Evolutionary conservation across 2,329 filamentous ascomycete genomes (phyloP).

Genomic region (Clonostachys byssicola): DNA sequence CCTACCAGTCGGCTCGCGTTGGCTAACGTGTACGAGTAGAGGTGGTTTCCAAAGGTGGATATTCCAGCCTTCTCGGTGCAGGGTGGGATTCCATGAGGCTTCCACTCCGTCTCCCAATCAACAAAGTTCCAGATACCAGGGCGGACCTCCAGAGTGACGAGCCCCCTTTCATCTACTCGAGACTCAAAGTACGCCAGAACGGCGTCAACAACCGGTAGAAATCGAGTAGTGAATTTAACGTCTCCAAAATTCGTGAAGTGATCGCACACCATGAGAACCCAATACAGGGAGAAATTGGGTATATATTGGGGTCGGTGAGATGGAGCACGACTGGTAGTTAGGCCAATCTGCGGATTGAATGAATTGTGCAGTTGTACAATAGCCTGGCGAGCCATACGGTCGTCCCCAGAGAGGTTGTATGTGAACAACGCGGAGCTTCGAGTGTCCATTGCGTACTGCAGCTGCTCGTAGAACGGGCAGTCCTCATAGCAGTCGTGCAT

Average conservation of each 20-base stretch:
- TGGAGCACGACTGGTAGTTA: conserved; percentile 23
- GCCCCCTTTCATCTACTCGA: conserved; percentile 7
- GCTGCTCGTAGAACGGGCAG: conserved; percentile 24
- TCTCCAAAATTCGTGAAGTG: conserved; percentile 27
- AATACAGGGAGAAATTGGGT: conserved; percentile 25
- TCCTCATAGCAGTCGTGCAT: conserved; percentile 20
- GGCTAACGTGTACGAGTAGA: conserved; percentile 26
- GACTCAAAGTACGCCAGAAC: conserved; percentile 21
- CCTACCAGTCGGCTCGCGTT: neutral
- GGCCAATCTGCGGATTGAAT: conserved; percentile 11
- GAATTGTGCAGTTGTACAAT: conserved; percentile 16
- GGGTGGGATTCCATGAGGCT: conserved; percentile 24
- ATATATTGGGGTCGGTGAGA: conserved; percentile 24
- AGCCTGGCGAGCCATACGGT: conserved; percentile 18
- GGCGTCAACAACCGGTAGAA: conserved; percentile 23
- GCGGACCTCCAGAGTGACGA: neutral
- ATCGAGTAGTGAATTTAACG: conserved; percentile 14
- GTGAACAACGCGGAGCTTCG: conserved; percentile 18
- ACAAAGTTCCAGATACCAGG: conserved; percentile 21
- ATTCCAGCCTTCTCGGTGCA: conserved; percentile 22
- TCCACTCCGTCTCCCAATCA: conserved; percentile 19
- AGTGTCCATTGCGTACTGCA: conserved; percentile 7
- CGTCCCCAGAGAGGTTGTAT: conserved; percentile 17
- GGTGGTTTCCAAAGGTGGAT: conserved; percentile 12
- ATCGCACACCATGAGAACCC: conserved; percentile 23